phyloP scores from a whole-genome alignment of 768 basidiomycete species.

The Strobilomyces echinocephalus region DNA sequence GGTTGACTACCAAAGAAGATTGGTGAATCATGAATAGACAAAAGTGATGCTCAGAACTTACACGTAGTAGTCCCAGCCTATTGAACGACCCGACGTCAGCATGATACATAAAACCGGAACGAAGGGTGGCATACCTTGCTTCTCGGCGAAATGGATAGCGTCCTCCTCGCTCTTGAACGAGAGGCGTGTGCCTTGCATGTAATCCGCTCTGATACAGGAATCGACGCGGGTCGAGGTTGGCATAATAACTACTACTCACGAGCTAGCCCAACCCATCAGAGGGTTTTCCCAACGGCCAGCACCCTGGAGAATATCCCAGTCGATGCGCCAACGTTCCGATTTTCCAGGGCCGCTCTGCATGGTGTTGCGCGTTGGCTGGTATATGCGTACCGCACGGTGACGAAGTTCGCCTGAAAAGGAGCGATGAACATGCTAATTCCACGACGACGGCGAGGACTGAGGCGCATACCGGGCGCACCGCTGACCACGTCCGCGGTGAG shows the following conservation, averaged over 20 bases:
- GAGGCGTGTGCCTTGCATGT: constrained; percentile 87
- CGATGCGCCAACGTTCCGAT: constrained; percentile 86
- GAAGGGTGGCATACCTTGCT: constrained; percentile 63
- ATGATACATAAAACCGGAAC: background rate
- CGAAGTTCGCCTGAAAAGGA: constrained; percentile 64
- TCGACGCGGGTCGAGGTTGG: background rate
- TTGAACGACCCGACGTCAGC: constrained; percentile 1
- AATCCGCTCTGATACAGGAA: constrained; percentile 65
- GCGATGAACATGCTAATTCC: background rate
- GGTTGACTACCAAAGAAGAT: constrained; percentile 43
- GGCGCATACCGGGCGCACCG: constrained; percentile 72
- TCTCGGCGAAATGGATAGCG: constrained; percentile 93
- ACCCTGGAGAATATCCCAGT: constrained; percentile 89
- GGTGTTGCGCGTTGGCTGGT: constrained; percentile 86
- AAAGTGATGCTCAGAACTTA: constrained; percentile 39
- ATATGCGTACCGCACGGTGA: constrained; percentile 86
- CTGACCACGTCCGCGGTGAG: constrained; percentile 78
- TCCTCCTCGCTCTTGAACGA: constrained; percentile 84
- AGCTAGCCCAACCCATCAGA: constrained; percentile 94
- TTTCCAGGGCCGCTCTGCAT: constrained; percentile 92
- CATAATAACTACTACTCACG: constrained; percentile 51
- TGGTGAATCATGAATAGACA: constrained; percentile 2
- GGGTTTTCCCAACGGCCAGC: constrained; percentile 97
- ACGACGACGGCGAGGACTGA: background rate
- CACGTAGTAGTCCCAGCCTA: constrained; percentile 93